Conservation (phyloP, 768 basidiomycete genomes). For the Kwoniella shandongensis region DNA sequence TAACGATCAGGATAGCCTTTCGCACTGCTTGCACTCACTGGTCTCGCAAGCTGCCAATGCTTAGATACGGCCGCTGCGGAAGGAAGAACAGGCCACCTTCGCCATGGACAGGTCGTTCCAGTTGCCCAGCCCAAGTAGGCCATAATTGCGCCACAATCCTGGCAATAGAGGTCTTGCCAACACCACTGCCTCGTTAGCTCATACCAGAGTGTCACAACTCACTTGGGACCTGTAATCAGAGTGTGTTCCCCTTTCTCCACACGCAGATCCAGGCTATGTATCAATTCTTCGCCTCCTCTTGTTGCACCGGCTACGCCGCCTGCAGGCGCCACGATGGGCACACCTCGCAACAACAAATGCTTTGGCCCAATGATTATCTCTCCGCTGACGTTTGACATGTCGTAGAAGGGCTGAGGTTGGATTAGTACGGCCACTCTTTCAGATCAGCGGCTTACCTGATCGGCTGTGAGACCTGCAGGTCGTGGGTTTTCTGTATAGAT, state of each 20-base stretch:
- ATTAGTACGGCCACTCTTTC: neutral
- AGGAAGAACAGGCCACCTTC: constrained; percentile 65
- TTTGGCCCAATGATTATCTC: constrained; percentile 61
- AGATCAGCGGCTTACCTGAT: constrained; percentile 36
- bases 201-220: constrained; percentile 11
- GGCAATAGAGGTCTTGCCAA: constrained; percentile 86
- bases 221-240: constrained; percentile 80
- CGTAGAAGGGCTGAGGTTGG: constrained; percentile 60
- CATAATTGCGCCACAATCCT: constrained; percentile 86
- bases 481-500: constrained; percentile 58
- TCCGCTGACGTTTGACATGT: constrained; percentile 66
- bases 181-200: constrained; percentile 62
- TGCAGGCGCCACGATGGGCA: constrained; percentile 57
- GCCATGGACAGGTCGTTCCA: constrained; percentile 61
- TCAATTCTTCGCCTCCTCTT: constrained; percentile 60
- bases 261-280: constrained; percentile 66
- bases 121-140: constrained; percentile 59
- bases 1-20: constrained; percentile 11
- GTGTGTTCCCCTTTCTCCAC: constrained; percentile 75
- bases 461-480: constrained; percentile 50
- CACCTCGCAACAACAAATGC: constrained; percentile 51
- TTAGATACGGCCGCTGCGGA: constrained; percentile 92
- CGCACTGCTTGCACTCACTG: constrained; percentile 58
- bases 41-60: constrained; percentile 78
- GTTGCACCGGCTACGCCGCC: constrained; percentile 52